Conservation (phyloP, 257 asterid genomes). For the Ophiorrhiza pumila region DNA sequence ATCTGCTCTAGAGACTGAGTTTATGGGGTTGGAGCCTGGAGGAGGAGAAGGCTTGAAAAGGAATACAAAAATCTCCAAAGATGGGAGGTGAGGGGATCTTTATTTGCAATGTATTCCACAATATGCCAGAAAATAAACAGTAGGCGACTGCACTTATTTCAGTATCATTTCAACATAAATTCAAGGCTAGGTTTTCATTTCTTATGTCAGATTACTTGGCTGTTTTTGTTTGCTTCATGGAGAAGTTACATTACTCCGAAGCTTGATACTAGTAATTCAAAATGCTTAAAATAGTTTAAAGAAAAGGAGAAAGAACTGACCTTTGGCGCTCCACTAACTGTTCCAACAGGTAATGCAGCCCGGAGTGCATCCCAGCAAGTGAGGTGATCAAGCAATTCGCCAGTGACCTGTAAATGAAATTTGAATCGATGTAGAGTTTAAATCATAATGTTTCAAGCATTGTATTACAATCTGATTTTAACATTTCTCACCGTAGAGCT, state of each 20-base stretch:
- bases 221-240: neutral
- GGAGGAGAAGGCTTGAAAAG: neutral
- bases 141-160: neutral
- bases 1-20: neutral
- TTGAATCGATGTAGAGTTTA: neutral
- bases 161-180: neutral
- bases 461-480: neutral
- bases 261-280: neutral
- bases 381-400: slow-evolving; percentile 77
- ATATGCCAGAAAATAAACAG: neutral
- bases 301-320: slow-evolving; percentile 24
- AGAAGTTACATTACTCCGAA: neutral
- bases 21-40: neutral
- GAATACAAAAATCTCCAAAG: neutral
- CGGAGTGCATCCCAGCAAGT: slow-evolving; percentile 88
- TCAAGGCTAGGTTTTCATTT: neutral
- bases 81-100: slow-evolving; percentile 6
- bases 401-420: slow-evolving; percentile 55
- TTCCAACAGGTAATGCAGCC: slow-evolving; percentile 90
- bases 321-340: slow-evolving; percentile 96
- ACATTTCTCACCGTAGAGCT: slow-evolving; percentile 89
- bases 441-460: neutral
- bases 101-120: neutral
- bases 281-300: neutral
- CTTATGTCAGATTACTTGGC: neutral